Evolutionary conservation across 1,284 basidiomycete genomes (phyloP), one percentile per base, ranked within the genome.

Genomic region (Tilletia indica): DNA sequence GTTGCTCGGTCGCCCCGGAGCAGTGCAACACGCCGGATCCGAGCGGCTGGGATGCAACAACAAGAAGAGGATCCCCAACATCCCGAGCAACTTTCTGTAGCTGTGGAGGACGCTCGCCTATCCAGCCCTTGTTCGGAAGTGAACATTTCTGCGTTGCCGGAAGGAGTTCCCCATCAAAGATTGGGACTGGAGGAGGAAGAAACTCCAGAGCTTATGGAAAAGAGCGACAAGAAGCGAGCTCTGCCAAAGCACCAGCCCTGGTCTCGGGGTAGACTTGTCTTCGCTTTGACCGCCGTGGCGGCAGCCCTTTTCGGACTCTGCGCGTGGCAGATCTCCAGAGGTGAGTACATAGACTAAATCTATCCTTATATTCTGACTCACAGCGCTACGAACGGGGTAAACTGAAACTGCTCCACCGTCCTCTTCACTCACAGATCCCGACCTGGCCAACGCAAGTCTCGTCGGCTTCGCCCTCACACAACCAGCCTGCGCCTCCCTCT

Each of bases 281-380:
- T 64, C 61, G 61, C 36, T 36, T 34, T 64, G 31, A 64, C 61
- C 61, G 61, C 61, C 36, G 34, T 64, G 14, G 38, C 61, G 4
- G n/a, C n/a, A 25, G 61, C 12, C 3, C 38, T 38, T 19, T 64
- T 16, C 14, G 31, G 31, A 11, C 34, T 39, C 14, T 64, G 61
- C 21, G 61, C 61, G 16, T 64, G 61, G 61, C 34, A n/a, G 36
- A 34, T 64, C 61, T 42, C 34, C 61, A 64, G 21, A 64, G 61
- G 61, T 64, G 36, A 19, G 61, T 42, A 16, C 31, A 45, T 45
- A 45, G 1, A 9, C 12, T 12, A 5, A 12, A 5, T 45, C 42
- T 12, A 12, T 54, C 49, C 49, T 5, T 54, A 6, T 1, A 19
- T 54, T 19, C 21, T 19, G 5, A 16, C 19, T 31, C 25, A 31